Base-by-base conservation (phyloP, 768 basidiomycete species). In the Paxillus involutus region DNA sequence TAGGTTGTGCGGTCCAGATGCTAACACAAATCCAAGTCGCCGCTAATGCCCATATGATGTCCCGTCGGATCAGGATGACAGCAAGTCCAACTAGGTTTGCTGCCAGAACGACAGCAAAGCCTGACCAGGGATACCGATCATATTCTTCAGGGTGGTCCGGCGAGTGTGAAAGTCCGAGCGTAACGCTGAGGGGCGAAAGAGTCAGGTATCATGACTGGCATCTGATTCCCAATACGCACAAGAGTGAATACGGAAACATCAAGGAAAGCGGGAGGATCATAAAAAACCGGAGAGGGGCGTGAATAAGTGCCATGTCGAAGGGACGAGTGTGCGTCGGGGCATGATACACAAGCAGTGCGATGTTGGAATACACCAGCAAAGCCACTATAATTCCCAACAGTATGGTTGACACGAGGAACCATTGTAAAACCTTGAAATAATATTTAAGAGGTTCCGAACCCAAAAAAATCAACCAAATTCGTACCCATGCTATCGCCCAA, bases 281-380 rank as follows among this genome's bases (percentile, higher is more conserved):
- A 68, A 79, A 51, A 55, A 92, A 85, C 3, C 90, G 79, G 49
- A 96, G 75, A 0, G 95, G 95, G 0, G 90, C 89, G 60, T 97
- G 94, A 52, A 97, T 90, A 59, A 95, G 85, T 0, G 85, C 77
- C 33, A 82, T 84, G 67, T 94, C 92, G 39, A 95, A 68, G 0
- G 91, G 91, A 1, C 84, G 79, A 0, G 72, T 67, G 21, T 73
- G 73, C 0, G 74, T 79, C 0, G 88, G 87, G 0, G 78, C 70
- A 44, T 88, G 88, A 63, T 94, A 92, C 14, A 86, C 72, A 41
- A 94, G 74, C 6, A 96, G 77, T 0, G 84, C 84, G 44, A 93
- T 62, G 64, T 94, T 93, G 51, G 91, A 85, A 59, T 91, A 94
- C 9, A 91, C 62, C 1, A 97, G 75, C 42, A 89, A 66, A 47